Evolutionary conservation across 2,329 filamentous ascomycete species (phyloP), one percentile per base, ranked within the genome.

Genomic region (Botrytis fabae): DNA sequence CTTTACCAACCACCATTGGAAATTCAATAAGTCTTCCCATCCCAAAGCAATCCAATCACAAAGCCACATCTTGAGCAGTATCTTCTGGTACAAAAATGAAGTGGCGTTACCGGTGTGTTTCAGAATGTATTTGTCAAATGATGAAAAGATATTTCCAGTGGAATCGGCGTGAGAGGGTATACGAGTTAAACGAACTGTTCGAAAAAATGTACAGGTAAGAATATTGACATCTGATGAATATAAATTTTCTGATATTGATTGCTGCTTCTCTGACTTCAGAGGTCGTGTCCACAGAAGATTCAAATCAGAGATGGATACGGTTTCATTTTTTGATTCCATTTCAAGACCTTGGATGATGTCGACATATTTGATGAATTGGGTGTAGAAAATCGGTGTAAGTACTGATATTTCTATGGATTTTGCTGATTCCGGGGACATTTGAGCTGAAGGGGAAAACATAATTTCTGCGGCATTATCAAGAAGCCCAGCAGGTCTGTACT

Each of bases 331-430:
- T 22, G 38, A 59, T 42, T 60, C 70, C 28, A 28, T 60, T 0
- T 71, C 46, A 18, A 71, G 35, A n/a, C 32, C 72, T 44, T 57
- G 20, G 16, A 71, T 4, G 16, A 54, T 35, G 20, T 73, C 60
- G 25, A 87, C 83, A 78, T 93, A 92, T 75, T 87, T 85, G 0
- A 90, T 84, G 65, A 93, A 89, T 42, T 90, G 86, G 20, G 87
- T 85, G 82, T 93, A 93, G 78, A 93, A 93, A 0, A 83, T 84
- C 0, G 91, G 91, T 0, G 89, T 91, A 32, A 91, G 80, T 7
- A 93, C 83, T 70, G 85, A 86, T 65, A 93, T 82, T 61, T 87
- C 86, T 9, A 92, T 69, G 80, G 74, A 59, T 35, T 85, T 74
- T 3, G 70, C 69, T 2, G 74, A 57, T 4, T 74, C 69, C 20